A percentile compares a stretch with the other conserved stretches of the same genome.
Conservation (phyloP, 306 rosid genomes). For the Vicia villosa region DNA sequence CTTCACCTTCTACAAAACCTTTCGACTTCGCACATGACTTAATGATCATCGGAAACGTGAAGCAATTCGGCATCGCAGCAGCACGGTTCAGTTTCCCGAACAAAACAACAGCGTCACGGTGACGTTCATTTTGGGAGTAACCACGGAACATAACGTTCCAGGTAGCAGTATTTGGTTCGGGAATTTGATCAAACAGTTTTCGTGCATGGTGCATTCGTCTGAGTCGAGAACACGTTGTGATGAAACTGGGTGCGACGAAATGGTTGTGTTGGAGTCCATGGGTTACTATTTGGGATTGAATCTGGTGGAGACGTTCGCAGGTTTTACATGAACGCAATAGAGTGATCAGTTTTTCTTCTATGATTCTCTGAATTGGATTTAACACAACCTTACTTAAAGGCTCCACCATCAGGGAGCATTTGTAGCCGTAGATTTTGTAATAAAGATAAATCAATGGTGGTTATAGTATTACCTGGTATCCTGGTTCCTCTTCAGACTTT, state of each 20-base stretch:
- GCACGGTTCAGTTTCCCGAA: slow-evolving; percentile 50
- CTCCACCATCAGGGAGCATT: slow-evolving; percentile 1
- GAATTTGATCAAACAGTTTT: slow-evolving; percentile 55
- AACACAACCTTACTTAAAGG: background rate
- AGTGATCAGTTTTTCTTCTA: slow-evolving; percentile 62
- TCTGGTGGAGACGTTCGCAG: slow-evolving; percentile 46
- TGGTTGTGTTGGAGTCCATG: slow-evolving; percentile 55
- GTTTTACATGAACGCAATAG: slow-evolving; percentile 70
- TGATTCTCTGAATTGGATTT: slow-evolving; percentile 44
- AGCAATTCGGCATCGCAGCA: slow-evolving; percentile 55
- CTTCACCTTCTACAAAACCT: slow-evolving; percentile 61
- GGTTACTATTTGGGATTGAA: slow-evolving; percentile 54
- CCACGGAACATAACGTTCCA: slow-evolving; percentile 76
- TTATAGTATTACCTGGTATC: background rate
- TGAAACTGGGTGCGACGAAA: slow-evolving; percentile 52
- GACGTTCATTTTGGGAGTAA: slow-evolving; percentile 39
- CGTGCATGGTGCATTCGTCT: slow-evolving; percentile 51
- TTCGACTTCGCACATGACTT: slow-evolving; percentile 55
- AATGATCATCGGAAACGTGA: slow-evolving; percentile 64
- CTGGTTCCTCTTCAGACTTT: background rate
- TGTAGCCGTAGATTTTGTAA: background rate
- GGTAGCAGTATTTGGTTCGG: slow-evolving; percentile 50
- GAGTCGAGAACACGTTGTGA: slow-evolving; percentile 46
- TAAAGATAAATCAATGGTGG: background rate
- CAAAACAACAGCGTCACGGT: slow-evolving; percentile 49